Conservation (phyloP, 2,329 filamentous ascomycete species). For the Alternaria panax region DNA sequence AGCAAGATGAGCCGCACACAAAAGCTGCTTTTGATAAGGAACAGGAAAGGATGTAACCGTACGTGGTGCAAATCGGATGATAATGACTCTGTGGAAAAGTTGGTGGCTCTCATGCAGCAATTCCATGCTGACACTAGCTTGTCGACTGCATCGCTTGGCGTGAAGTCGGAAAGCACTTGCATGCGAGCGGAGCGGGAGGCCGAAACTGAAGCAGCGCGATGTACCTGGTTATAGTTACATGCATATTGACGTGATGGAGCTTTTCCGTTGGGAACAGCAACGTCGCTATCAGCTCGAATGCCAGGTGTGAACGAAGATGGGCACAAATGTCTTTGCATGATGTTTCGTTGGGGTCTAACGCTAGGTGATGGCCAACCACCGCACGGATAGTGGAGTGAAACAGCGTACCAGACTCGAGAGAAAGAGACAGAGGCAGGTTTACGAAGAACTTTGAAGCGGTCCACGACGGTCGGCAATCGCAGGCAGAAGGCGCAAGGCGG, state of each 20-base stretch:
- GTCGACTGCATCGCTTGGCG: slow-evolving; percentile 42
- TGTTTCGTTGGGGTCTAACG: slow-evolving; percentile 16
- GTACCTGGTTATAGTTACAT: slow-evolving; percentile 4
- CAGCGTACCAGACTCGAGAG: slow-evolving; percentile 17
- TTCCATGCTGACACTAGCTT: slow-evolving; percentile 22
- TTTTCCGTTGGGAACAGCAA: background rate
- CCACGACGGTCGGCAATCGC: slow-evolving; percentile 12
- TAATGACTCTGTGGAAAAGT: slow-evolving; percentile 28
- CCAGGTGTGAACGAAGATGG: background rate
- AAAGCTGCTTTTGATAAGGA: slow-evolving; percentile 17
- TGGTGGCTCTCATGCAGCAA: slow-evolving; percentile 27
- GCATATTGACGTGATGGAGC: slow-evolving; percentile 5
- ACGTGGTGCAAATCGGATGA: slow-evolving; percentile 28
- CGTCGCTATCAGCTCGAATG: background rate
- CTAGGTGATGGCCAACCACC: slow-evolving; percentile 14
- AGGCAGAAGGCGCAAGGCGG: slow-evolving; percentile 6
- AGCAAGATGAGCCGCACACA: slow-evolving; percentile 24
- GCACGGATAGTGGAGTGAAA: slow-evolving; percentile 24
- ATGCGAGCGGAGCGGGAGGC: slow-evolving; percentile 18
- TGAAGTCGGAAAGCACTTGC: slow-evolving; percentile 33
- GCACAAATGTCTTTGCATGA: slow-evolving; percentile 7
- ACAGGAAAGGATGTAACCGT: slow-evolving; percentile 28
- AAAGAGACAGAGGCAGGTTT: background rate
- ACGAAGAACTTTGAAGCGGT: background rate
- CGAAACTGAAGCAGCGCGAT: slow-evolving; percentile 15